phyloP scores from a whole-genome alignment of 2,329 filamentous ascomycete species.

The Delphinella strobiligena region DNA sequence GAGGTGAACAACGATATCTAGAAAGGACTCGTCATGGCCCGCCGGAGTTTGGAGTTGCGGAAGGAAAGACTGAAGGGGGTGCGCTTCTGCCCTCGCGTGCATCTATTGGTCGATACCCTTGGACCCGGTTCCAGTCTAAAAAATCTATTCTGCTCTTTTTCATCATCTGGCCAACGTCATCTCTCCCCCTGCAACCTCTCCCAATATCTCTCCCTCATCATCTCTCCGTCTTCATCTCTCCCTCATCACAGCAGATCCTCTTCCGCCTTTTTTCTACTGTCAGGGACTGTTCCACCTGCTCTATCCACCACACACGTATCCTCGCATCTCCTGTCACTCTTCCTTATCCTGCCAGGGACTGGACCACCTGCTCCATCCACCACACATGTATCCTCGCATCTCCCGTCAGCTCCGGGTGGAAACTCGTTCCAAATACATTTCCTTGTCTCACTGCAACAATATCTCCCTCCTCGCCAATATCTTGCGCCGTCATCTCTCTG shows the following conservation, averaged over 20 bases:
- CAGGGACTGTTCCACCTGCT: too few relatives aligned
- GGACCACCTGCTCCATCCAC: conserved; percentile 67
- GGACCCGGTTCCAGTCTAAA: neutral
- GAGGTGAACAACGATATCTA: neutral
- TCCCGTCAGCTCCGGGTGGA: conserved; percentile 84
- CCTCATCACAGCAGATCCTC: too few relatives aligned
- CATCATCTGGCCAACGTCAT: neutral
- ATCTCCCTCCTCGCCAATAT: conserved; percentile 47
- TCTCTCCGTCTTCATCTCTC: neutral
- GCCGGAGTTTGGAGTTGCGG: neutral
- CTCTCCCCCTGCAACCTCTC: neutral
- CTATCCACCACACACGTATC: neutral
- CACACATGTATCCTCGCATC: conserved; percentile 83
- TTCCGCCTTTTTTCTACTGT: too few relatives aligned
- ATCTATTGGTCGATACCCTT: neutral
- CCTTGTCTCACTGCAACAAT: conserved; percentile 84
- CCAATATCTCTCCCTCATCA: neutral
- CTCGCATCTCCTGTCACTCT: neutral
- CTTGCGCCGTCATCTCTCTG: conserved; percentile 33
- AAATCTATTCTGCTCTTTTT: neutral
- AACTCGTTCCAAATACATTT: conserved; percentile 89
- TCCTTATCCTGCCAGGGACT: conserved; percentile 4
- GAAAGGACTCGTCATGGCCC: neutral
- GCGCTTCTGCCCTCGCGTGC: neutral
- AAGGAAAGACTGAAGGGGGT: neutral